Base-by-base conservation (phyloP, 1,139 yeast genomes). In the Taiozyma sp. region DNA sequence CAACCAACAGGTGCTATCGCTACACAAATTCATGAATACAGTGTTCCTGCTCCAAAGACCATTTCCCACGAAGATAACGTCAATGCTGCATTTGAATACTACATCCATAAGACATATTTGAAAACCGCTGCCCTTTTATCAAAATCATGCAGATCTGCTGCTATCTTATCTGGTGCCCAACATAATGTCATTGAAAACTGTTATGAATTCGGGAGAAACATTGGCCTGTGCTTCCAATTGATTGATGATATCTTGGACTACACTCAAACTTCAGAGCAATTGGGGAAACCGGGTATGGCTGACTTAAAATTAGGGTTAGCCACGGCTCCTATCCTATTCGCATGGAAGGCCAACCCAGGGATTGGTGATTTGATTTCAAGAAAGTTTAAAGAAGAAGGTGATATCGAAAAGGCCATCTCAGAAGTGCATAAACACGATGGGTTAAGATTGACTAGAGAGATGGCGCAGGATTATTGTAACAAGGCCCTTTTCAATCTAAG, bases 221-320 rank as follows among this genome's bases (percentile, higher is more conserved):
- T 95, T 52, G 99, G 99, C 0, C 77, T 16, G 19, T 16, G 19
- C 19, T 93, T 93, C 77, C 99, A 93, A 69, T 79, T 93, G 53
- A 96, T 95, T 29, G 99, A 93, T 68, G 99, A 93, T 68, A 85
- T 91, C 85, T 77, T 95, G 59, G 99, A 93, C 69, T 93, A 88
- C 66, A 89, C 97, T 0, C 83, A 89, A 22, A 82, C 93, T 42
- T 90, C 89, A 34, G 79, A 79, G 35, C 81, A 87, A 48, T 73
- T 93, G 53, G 99, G 99, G 42, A 93, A 93, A 68, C 99, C 99
- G 13, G 85, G 96, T 24, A 96, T 91, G 62, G 98, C 97, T 2
- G 99, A 93, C 69, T 76, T 93, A 60, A 84, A 91, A 66, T 75
- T 93, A 46, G 99, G 99, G 0, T 76, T 93, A 56, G 98, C 98